These are phyloP conservation scores for Xylariomycetidae sp. DNA, from an alignment of 2,329 filamentous ascomycete genomes.

Conservation along the genomic window DNA sequence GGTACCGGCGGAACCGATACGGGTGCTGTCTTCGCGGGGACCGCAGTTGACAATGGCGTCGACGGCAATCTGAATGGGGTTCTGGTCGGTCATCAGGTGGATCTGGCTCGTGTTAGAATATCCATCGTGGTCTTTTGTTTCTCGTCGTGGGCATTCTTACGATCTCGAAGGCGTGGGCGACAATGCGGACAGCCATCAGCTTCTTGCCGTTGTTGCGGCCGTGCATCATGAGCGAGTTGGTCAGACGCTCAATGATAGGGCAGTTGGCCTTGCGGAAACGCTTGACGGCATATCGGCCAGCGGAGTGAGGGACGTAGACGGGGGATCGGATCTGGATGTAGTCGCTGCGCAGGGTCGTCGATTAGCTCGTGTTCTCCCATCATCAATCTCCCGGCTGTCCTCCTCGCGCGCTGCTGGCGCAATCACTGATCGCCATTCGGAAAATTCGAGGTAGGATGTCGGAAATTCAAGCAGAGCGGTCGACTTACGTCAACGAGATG, in stretches of 20 bases:
- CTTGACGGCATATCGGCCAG: conserved; percentile 98
- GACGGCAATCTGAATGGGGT: conserved; percentile 99
- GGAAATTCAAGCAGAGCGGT: conserved; percentile 15
- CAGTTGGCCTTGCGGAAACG: conserved; percentile 99
- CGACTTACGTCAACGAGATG: conserved; percentile 96
- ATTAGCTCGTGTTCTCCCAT: conserved; percentile 26
- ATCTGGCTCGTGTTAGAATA: conserved; percentile 54
- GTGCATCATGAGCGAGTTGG: conserved; percentile 99
- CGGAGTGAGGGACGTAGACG: conserved; percentile 98
- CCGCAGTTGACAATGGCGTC: conserved; percentile 99
- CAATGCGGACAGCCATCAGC: conserved; percentile 99
- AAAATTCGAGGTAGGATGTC: conserved; percentile 13
- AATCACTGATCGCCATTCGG: conserved; percentile 4
- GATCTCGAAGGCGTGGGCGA: conserved; percentile 98
- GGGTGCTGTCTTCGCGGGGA: conserved; percentile 98
- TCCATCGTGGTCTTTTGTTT: background rate
- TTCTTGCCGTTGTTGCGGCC: conserved; percentile 99
- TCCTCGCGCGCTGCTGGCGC: too few relatives aligned
- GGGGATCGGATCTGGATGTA: conserved; percentile 99
- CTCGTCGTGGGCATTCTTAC: conserved; percentile 48
- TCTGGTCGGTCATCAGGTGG: conserved; percentile 99
- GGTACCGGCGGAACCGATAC: conserved; percentile 99
- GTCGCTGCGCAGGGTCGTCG: conserved; percentile 57
- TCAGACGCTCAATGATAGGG: conserved; percentile 99
- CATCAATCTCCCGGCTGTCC: conserved; percentile 8